Percentiles rank a stretch among this genome's conserved stretches.
These are phyloP conservation scores for Kernera saxatilis DNA, from an alignment of 345 rosid genomes.

Conservation along the genomic window DNA sequence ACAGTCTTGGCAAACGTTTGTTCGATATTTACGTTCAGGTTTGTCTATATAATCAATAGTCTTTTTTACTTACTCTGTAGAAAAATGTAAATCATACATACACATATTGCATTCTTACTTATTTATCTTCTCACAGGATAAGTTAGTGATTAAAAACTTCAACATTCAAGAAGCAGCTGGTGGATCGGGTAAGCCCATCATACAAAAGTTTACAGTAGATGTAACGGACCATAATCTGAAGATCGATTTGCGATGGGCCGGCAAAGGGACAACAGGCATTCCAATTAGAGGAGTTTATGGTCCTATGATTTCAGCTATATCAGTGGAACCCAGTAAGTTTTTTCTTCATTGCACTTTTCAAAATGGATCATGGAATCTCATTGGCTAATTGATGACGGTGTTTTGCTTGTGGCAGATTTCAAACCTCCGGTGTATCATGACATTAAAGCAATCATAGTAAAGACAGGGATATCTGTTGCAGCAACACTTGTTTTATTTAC, in stretches of 20 bases:
- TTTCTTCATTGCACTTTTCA: not conserved
- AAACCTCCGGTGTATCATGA: slow-evolving; percentile 43
- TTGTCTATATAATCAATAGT: not conserved
- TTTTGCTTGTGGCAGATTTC: slow-evolving; percentile 46
- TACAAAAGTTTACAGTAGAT: slow-evolving; percentile 28
- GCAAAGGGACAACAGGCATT: slow-evolving; percentile 69
- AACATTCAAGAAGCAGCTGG: slow-evolving; percentile 56
- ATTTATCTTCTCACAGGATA: slow-evolving; percentile 34
- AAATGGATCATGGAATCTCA: not conserved
- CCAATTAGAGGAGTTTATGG: slow-evolving; percentile 69
- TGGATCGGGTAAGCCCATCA: slow-evolving; percentile 46
- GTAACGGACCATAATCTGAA: slow-evolving; percentile 44
- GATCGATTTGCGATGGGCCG: slow-evolving; percentile 73
- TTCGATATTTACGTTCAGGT: slow-evolving; percentile 87
- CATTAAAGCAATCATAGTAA: slow-evolving; percentile 18
- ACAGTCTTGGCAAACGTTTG: slow-evolving; percentile 61
- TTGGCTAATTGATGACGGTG: not conserved
- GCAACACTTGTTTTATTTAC: slow-evolving; percentile 36
- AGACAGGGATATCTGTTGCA: slow-evolving; percentile 32
- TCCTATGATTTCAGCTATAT: slow-evolving; percentile 73
- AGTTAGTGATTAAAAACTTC: slow-evolving; percentile 51
- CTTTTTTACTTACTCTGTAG: not conserved
- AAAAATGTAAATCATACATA: not conserved
- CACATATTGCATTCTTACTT: not conserved
- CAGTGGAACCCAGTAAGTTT: slow-evolving; percentile 54